A percentile compares a stretch with the other conserved stretches of the same genome.
phyloP scores from a whole-genome alignment of 441 rosid species.

The Gossypium gossypioides region DNA sequence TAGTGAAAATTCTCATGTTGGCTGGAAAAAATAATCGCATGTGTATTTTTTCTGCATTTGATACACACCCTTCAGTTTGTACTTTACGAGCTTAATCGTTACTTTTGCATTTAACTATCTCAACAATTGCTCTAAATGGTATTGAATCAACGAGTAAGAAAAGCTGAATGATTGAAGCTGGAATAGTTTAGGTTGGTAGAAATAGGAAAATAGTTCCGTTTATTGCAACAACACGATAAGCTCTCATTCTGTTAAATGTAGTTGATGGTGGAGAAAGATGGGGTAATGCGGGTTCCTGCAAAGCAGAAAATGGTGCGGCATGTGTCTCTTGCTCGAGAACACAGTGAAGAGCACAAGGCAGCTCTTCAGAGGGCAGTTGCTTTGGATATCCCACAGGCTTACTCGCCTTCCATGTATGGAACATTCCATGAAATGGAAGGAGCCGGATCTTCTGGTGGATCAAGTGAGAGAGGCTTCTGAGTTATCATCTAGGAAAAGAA shows the following conservation, averaged over 20 bases:
- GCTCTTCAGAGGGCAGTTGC: constrained; percentile 65
- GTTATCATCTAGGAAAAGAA: constrained; percentile 39
- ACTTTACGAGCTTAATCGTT: background rate
- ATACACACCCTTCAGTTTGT: background rate
- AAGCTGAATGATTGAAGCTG: background rate
- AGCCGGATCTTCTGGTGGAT: constrained; percentile 42
- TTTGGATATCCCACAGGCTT: constrained; percentile 46
- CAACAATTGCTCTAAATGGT: background rate
- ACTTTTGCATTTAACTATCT: background rate
- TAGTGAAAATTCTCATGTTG: background rate
- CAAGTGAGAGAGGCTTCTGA: constrained; percentile 24
- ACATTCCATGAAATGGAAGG: constrained; percentile 54
- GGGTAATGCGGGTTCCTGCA: constrained; percentile 55
- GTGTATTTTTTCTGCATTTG: background rate
- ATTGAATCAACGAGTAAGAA: background rate
- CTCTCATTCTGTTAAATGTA: constrained; percentile 16
- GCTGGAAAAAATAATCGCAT: too few relatives aligned
- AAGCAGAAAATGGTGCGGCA: constrained; percentile 73
- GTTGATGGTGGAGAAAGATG: constrained; percentile 72
- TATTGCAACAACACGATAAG: background rate
- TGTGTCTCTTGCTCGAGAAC: constrained; percentile 53
- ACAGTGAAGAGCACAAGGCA: constrained; percentile 65
- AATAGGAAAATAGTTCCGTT: background rate
- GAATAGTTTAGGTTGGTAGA: background rate
- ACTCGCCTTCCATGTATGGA: constrained; percentile 55